Evolutionary conservation across 129 eudicot species (phyloP), one percentile per base, ranked within the genome.

Genomic region (Arctium lappa): DNA sequence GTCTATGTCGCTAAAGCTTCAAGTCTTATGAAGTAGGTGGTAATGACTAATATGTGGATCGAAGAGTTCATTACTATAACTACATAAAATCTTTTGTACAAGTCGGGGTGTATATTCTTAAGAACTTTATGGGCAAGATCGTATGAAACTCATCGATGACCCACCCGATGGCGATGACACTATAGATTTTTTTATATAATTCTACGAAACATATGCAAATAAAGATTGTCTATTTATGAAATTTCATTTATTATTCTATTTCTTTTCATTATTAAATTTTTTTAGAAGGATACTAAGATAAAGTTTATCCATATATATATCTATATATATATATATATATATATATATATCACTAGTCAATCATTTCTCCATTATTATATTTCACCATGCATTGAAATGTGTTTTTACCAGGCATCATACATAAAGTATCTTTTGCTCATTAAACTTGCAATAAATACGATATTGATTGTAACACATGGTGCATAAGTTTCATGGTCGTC

Each of bases 401-500:
- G 71, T 66, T 66, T 66, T 66, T 6, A 66, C 71, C 71, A 10
- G 27, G 4, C 30, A 9, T 16, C 8, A 18, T 11, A 15, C 73
- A 78, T 78, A 63, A 69, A 40, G 6, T 31, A 79, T 69, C 50
- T 69, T 31, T 69, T 79, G 42, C 2, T 30, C 76, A 69, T 79
- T 79, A 80, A 80, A 81, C 32, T 18, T 18, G 36, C 60, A 81
- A 81, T 81, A 73, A 81, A 81, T 81, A 56, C 40, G 10, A 8
- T 56, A 81, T 36, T 81, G 16, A 81, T 80, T 71, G 53, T 29
- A 80, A 33, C 71, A 80, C 83, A 80, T 80, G 83, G 77, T 70
- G 70, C 53, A 48, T 34, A 72, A 73, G 60, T 37, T n/a, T 48
- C 62, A 56, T 53, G 32, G 42, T 53, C 34, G 1, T 72, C 53